Evolutionary conservation across 352 stramenopile genomes (phyloP), one percentile per base, ranked within the genome.

Genomic region (Saprolegnia parasitica): DNA sequence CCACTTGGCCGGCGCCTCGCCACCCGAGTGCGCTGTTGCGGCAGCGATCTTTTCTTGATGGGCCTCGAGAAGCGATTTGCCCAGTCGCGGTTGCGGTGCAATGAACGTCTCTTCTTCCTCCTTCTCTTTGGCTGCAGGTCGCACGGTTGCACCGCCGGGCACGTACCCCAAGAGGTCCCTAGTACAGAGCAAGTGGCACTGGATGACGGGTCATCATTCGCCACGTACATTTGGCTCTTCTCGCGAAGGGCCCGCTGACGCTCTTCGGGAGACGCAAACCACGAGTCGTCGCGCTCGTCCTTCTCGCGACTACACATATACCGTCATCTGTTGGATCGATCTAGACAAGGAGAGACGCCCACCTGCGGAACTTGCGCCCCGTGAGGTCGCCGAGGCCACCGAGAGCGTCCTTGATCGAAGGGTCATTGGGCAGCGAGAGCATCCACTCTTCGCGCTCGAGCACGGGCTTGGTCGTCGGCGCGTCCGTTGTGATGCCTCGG

Each of bases 81-180:
- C 87, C 29, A 84, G 78, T 18, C 77, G 68, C 58, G 84, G 71
- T n/a, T 75, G 76, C 45, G 91, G 56, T 15, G 71, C 75, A 32
- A 91, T 77, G 81, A 91, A 91, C 3, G 77, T 80, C 26, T 85
- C 78, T 5, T 84, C 80, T 42, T 90, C 89, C 9, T 81, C 47
- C 91, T 86, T 35, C 89, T 81, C 39, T 29, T 79, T 29, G 71
- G 72, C 50, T 13, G 60, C 49, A 47, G 60, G 50, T 39, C 65
- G 46, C 50, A 50, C 65, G 23, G 64, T 77, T 29, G 82, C 73
- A 6, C 70, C 79, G 57, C 86, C 75, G 21, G 85, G 81, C 20
- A 95, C 73, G 65, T 93, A 95, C 23, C 87, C 87, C 26, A 95
- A 75, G 65, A 93, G 66, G 56, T 95, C 85, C 58, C 87, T 95